These are phyloP conservation scores for Saccharomycopsis fermentans DNA, from an alignment of 805 yeast species.

Conservation along the genomic window DNA sequence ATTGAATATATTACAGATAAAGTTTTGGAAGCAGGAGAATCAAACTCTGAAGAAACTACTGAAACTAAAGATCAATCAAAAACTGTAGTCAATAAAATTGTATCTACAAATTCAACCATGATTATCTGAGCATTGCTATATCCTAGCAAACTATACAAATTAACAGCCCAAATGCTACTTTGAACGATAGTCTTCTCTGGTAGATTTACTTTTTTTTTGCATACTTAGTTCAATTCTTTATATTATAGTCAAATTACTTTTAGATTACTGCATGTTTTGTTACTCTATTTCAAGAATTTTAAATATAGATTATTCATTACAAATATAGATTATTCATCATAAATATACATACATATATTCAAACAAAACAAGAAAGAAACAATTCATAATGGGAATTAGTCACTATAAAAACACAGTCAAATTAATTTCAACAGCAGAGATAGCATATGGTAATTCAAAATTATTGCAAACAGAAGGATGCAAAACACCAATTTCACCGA, in stretches of 20 bases:
- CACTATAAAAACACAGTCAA: conserved; percentile 74
- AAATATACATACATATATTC: not conserved
- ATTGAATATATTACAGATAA: not conserved
- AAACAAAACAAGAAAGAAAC: not conserved
- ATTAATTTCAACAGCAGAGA: conserved; percentile 82
- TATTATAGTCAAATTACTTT: not conserved
- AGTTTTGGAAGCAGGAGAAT: not conserved
- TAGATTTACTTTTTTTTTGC: too few relatives aligned
- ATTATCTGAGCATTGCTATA: too few relatives aligned
- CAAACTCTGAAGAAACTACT: not conserved
- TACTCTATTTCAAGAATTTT: not conserved
- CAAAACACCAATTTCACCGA: conserved; percentile 87
- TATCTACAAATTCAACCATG: too few relatives aligned
- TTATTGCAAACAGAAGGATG: conserved; percentile 86
- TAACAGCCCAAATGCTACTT: too few relatives aligned
- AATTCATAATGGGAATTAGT: not conserved
- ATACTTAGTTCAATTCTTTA: not conserved
- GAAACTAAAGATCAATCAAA: not conserved
- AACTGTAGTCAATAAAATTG: not conserved
- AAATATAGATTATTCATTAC: not conserved
- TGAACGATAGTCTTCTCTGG: not conserved
- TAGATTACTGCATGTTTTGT: not conserved
- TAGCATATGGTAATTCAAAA: conserved; percentile 90
- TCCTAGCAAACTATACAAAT: too few relatives aligned
- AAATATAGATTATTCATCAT: not conserved